These are phyloP conservation scores for Phytophthora cactorum DNA, from an alignment of 352 stramenopile species.

Conservation along the genomic window DNA sequence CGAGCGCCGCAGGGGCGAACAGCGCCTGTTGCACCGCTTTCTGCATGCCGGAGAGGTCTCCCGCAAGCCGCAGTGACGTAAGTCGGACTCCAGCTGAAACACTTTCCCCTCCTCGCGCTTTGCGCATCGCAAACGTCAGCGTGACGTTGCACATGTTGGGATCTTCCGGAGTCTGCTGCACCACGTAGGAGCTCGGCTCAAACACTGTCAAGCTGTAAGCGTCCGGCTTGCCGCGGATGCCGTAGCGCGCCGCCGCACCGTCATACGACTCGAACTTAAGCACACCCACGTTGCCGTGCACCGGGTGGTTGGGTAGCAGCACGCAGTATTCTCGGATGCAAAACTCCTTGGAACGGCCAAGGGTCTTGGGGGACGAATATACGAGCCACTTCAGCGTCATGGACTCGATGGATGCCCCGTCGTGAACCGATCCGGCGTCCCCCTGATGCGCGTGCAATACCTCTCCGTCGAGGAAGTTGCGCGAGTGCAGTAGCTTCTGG, in stretches of 20 bases:
- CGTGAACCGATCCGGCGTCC: constrained; percentile 11
- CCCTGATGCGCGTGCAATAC: constrained; percentile 71
- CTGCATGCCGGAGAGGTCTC: constrained; percentile 64
- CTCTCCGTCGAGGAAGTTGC: constrained; percentile 81
- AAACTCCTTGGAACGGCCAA: constrained; percentile 85
- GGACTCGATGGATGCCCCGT: constrained; percentile 50
- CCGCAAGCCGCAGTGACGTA: constrained; percentile 65
- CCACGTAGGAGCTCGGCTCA: constrained; percentile 76
- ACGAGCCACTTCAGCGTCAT: constrained; percentile 88
- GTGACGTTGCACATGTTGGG: constrained; percentile 65
- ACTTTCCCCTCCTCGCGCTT: constrained; percentile 66
- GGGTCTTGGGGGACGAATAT: constrained; percentile 76
- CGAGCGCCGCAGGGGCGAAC: constrained; percentile 68
- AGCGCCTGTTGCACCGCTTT: constrained; percentile 72
- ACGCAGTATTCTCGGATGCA: constrained; percentile 84
- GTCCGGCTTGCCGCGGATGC: constrained; percentile 72
- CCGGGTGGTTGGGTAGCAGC: constrained; percentile 58
- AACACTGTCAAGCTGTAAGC: constrained; percentile 83
- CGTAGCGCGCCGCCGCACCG: constrained; percentile 72
- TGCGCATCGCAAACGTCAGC: constrained; percentile 81
- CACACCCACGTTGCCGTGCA: constrained; percentile 69
- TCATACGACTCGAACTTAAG: constrained; percentile 87
- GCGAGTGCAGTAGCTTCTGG: constrained; percentile 78
- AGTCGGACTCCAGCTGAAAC: constrained; percentile 77
- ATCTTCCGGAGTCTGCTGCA: constrained; percentile 75